Conservation (phyloP, 768 basidiomycete genomes). For the Astraeus odoratus region DNA sequence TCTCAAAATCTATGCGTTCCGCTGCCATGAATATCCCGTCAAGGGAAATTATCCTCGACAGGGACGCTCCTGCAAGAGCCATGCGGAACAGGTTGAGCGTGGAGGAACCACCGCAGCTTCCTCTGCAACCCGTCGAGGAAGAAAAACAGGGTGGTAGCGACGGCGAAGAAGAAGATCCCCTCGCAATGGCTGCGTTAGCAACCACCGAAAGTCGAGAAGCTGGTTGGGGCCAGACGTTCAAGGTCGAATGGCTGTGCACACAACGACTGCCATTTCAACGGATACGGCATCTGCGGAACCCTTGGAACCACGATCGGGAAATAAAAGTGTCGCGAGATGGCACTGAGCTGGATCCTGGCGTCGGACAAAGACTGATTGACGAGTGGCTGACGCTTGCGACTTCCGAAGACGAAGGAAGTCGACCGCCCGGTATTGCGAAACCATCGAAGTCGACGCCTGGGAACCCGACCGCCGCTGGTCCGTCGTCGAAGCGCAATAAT, state of each 20-base stretch:
- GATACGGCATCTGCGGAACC: conserved; percentile 78
- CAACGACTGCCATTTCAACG: conserved; percentile 65
- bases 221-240: conserved; percentile 74
- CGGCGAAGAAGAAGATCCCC: conserved; percentile 16
- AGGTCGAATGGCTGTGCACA: conserved; percentile 75
- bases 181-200: conserved; percentile 19
- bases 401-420: background rate
- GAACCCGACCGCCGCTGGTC: background rate
- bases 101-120: conserved; percentile 10
- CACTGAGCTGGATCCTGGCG: conserved; percentile 81
- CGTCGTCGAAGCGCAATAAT: background rate
- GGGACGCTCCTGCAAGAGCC: conserved; percentile 34
- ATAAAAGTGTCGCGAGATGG: conserved; percentile 84
- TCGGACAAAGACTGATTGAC: conserved; percentile 60
- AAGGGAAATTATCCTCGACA: conserved; percentile 33
- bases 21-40: conserved; percentile 1
- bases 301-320: conserved; percentile 85
- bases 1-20: background rate
- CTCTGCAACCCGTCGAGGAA: conserved; percentile 19
- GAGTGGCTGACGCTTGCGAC: conserved; percentile 50
- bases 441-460: background rate
- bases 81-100: conserved; percentile 11
- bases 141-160: conserved; percentile 5
- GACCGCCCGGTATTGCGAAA: background rate
- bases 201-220: conserved; percentile 19